Percentiles rank a stretch among this genome's conserved stretches.
phyloP scores from a whole-genome alignment of 768 basidiomycete genomes.

The Mycena floridula region DNA sequence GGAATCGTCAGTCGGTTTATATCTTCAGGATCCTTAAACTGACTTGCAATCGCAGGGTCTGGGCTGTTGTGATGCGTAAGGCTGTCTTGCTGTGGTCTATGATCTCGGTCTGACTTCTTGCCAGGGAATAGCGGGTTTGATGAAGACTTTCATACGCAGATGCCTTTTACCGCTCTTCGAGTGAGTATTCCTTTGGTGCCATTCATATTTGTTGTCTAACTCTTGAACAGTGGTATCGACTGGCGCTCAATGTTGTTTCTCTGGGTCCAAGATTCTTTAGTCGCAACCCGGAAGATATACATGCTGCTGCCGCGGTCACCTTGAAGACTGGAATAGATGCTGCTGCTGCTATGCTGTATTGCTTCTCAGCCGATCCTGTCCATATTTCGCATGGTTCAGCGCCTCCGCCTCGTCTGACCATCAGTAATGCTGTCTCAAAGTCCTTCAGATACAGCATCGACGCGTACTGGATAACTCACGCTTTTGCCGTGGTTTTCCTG shows the following conservation, averaged over 20 bases:
- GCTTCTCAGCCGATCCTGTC: neutral
- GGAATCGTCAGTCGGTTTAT: neutral
- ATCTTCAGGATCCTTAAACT: neutral
- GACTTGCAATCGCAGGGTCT: neutral
- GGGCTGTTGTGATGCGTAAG: neutral
- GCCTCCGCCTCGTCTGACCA: too few species aligned
- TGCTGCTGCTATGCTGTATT: constrained; percentile 4
- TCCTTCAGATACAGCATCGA: neutral
- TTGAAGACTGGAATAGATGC: constrained; percentile 3
- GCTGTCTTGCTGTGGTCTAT: neutral
- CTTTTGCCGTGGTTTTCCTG: constrained; percentile 5
- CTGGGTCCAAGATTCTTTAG: constrained; percentile 4
- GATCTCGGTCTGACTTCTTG: neutral
- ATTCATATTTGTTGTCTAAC: neutral
- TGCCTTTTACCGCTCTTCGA: constrained; percentile 6
- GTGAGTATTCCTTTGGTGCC: neutral
- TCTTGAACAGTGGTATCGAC: neutral
- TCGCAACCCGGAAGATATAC: neutral
- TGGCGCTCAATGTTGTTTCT: constrained; percentile 2
- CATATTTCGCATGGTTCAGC: too few species aligned
- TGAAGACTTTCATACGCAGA: constrained; percentile 4
- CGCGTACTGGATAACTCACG: constrained; percentile 5
- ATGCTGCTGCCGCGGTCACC: neutral
- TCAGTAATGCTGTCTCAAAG: neutral
- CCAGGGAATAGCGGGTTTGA: neutral